Evolutionary conservation across 192 early-diverging fungal species (phyloP).

Genomic region (Umbelopsis sp.): DNA sequence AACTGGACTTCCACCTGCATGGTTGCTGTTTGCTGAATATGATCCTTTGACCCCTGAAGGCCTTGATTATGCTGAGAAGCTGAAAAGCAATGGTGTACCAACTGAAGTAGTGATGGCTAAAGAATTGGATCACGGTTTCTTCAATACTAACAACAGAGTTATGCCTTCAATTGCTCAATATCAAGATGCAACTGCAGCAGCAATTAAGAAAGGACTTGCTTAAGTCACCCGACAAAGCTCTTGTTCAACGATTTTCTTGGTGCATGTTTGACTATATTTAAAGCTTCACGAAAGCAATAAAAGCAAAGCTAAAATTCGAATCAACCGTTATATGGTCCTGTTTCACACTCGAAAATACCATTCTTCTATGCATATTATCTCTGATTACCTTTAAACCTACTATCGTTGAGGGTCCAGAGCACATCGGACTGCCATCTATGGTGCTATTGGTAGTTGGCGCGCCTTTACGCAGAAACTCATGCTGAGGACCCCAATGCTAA

Average conservation of each 20-base stretch:
- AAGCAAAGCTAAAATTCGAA: no score
- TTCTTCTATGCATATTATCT: not conserved
- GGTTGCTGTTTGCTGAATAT: not conserved
- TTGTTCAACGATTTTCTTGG: no score
- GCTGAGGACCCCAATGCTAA: not conserved
- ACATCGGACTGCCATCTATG: not conserved
- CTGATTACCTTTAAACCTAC: not conserved
- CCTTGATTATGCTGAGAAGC: not conserved
- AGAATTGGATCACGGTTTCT: not conserved
- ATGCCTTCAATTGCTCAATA: not conserved
- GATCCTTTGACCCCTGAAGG: not conserved
- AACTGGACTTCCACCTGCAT: slow-evolving; percentile 12
- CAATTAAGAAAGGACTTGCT: not conserved
- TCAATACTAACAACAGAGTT: not conserved
- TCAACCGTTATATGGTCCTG: no score
- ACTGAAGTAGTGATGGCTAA: not conserved
- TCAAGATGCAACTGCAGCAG: not conserved
- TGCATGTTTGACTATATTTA: no score
- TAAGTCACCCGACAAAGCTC: no score
- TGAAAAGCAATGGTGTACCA: not conserved
- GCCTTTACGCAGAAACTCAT: not conserved
- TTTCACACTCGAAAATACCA: no score
- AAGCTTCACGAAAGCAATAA: no score
- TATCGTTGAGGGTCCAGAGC: not conserved
- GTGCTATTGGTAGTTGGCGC: no score